These are phyloP conservation scores for Thielaviopsis punctulata DNA, from an alignment of 2,329 filamentous ascomycete genomes.

Conservation along the genomic window DNA sequence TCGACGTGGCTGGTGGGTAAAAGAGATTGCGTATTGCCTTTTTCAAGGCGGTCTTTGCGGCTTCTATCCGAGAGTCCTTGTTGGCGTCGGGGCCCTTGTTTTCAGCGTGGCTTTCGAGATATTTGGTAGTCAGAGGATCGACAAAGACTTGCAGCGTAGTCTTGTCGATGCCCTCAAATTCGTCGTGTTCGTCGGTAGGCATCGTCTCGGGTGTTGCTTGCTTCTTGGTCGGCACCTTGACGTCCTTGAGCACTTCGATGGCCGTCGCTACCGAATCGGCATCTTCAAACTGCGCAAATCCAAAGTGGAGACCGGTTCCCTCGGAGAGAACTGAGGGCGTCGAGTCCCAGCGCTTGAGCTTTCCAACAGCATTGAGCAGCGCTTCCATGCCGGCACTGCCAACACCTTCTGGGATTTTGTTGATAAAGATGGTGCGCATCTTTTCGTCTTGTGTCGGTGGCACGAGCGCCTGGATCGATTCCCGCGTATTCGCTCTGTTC, in stretches of 20 bases:
- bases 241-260: conserved; percentile 65
- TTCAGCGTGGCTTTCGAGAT: conserved; percentile 54
- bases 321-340: conserved; percentile 43
- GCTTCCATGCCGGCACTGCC: conserved; percentile 66
- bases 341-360: conserved; percentile 70
- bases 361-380: conserved; percentile 61
- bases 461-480: conserved; percentile 53
- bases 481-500: conserved; percentile 47
- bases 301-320: conserved; percentile 71
- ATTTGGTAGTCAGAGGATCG: conserved; percentile 67
- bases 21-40: conserved; percentile 54
- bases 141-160: conserved; percentile 55
- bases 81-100: not conserved
- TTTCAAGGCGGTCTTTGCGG: conserved; percentile 50
- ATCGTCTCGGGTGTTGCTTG: conserved; percentile 36
- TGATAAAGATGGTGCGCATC: conserved; percentile 75
- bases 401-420: conserved; percentile 67
- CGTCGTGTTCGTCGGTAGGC: conserved; percentile 21
- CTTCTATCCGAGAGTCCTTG: conserved; percentile 47
- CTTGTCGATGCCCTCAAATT: conserved; percentile 45
- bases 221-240: conserved; percentile 66
- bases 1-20: conserved; percentile 37
- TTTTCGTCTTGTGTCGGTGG: conserved; percentile 84
- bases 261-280: conserved; percentile 73
- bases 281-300: conserved; percentile 91